Evolutionary conservation across 192 early-diverging fungal species (phyloP).

Genomic region (Anaeromyces robustus): DNA sequence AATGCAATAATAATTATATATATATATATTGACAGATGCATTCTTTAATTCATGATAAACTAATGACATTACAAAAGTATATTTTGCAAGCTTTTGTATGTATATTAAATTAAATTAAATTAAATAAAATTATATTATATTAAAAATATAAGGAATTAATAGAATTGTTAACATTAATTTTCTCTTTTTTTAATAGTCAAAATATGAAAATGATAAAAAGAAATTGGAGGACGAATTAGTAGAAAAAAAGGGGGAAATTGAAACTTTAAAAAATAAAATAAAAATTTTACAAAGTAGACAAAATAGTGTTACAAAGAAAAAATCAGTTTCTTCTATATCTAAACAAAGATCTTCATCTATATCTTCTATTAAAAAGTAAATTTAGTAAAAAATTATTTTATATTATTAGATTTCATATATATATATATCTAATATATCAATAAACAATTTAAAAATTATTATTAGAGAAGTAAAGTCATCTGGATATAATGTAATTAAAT

Average conservation of each 20-base stretch:
- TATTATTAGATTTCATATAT: too few species aligned
- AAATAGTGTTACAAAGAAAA: background rate
- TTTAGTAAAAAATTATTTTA: too few species aligned
- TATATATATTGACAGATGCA: too few species aligned
- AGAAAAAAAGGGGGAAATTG: background rate
- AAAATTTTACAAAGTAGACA: background rate
- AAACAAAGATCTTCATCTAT: background rate
- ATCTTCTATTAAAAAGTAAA: background rate
- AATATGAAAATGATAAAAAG: background rate
- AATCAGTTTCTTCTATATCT: background rate
- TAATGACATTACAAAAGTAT: background rate
- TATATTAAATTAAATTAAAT: background rate
- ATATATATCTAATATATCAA: too few species aligned
- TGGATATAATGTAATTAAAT: background rate
- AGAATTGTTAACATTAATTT: too few species aligned
- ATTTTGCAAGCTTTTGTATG: background rate
- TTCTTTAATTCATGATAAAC: background rate
- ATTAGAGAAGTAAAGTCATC: background rate
- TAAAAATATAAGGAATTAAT: too few species aligned
- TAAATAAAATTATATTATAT: too few species aligned
- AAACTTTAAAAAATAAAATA: background rate
- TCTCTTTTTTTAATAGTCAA: background rate
- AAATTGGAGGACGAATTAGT: background rate
- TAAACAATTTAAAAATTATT: too few species aligned
- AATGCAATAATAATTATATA: too few species aligned